Percentiles rank a stretch among this genome's conserved stretches.
Evolutionary conservation across 768 basidiomycete species (phyloP).

Genomic region (Rhizopogon roseolus): DNA sequence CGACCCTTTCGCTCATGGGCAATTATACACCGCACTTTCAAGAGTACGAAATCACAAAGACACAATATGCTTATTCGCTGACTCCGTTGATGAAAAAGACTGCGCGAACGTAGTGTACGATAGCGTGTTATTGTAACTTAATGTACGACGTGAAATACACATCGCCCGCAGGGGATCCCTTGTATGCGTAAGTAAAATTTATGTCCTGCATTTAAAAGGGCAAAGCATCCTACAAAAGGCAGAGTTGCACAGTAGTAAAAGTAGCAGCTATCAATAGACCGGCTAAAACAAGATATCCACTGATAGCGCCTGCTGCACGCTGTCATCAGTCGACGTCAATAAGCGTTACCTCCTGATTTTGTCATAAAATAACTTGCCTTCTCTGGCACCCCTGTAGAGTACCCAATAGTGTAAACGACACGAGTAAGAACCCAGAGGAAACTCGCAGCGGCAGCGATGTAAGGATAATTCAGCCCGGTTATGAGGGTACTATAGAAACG

Average conservation of each 20-base stretch:
- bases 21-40: no score
- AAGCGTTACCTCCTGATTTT: background rate
- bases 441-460: background rate
- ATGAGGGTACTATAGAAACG: background rate
- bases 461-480: background rate
- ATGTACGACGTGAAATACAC: no score
- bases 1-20: no score
- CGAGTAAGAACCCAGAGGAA: background rate
- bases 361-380: background rate
- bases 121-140: no score
- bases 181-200: no score
- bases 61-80: no score
- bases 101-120: no score
- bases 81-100: no score
- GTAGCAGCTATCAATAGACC: background rate
- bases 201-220: background rate
- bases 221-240: background rate
- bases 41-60: no score
- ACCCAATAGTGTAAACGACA: background rate
- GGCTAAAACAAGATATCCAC: background rate
- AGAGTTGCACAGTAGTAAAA: background rate
- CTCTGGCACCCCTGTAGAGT: background rate
- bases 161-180: no score
- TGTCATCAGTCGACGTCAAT: background rate
- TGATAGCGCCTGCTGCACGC: background rate